Conservation (phyloP, 208 protist species). For the Wallacemonas collosoma region DNA sequence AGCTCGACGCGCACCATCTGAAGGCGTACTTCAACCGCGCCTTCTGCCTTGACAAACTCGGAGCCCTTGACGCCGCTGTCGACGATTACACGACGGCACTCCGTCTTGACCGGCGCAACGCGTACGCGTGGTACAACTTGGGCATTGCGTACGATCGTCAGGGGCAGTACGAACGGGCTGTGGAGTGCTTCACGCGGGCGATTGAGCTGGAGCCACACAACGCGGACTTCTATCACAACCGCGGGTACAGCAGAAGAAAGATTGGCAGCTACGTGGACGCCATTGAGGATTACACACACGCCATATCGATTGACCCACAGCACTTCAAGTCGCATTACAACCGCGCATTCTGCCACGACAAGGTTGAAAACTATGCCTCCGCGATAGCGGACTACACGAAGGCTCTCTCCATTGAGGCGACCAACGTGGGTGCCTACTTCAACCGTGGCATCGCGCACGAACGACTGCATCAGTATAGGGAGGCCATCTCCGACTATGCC, state of each 20-base stretch:
- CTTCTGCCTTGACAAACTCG: slow-evolving; percentile 78
- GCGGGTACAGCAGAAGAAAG: slow-evolving; percentile 78
- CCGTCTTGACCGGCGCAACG: slow-evolving; percentile 67
- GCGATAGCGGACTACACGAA: slow-evolving; percentile 76
- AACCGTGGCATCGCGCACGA: slow-evolving; percentile 82
- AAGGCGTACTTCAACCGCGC: slow-evolving; percentile 91
- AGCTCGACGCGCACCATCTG: slow-evolving; percentile 75
- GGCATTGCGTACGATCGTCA: slow-evolving; percentile 84
- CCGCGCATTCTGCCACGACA: slow-evolving; percentile 88
- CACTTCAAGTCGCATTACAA: slow-evolving; percentile 95
- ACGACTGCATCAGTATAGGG: slow-evolving; percentile 57
- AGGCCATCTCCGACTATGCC: slow-evolving; percentile 83
- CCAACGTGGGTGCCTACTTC: slow-evolving; percentile 82
- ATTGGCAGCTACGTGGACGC: slow-evolving; percentile 59
- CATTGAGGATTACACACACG: slow-evolving; percentile 79
- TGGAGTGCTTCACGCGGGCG: slow-evolving; percentile 66
- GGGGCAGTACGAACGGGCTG: slow-evolving; percentile 50
- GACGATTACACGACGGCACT: slow-evolving; percentile 78
- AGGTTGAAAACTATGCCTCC: slow-evolving; percentile 55
- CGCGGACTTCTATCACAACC: slow-evolving; percentile 84
- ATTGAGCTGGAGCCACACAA: slow-evolving; percentile 67
- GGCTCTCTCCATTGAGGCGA: slow-evolving; percentile 70
- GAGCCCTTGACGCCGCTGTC: slow-evolving; percentile 62
- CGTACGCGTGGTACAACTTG: slow-evolving; percentile 90
- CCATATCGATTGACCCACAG: slow-evolving; percentile 60